phyloP scores from a whole-genome alignment of 768 basidiomycete genomes.

The Hericium rajendrae region DNA sequence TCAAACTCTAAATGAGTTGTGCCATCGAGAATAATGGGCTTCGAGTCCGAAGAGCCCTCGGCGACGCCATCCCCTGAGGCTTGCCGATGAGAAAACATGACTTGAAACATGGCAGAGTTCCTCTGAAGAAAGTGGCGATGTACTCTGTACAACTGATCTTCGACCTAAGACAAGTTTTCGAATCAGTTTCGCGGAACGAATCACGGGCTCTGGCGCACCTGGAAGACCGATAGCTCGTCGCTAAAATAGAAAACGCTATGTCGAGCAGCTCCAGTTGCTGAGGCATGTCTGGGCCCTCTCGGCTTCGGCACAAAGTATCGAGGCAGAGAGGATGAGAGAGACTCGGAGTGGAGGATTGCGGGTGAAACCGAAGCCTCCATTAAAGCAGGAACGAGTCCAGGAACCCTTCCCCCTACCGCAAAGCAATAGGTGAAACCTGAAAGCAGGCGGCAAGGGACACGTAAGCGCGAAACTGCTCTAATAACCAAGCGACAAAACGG shows the following conservation, averaged over 20 bases:
- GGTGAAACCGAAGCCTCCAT: not conserved
- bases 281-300: not conserved
- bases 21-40: not conserved
- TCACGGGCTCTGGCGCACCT: not conserved
- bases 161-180: not conserved
- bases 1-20: not conserved
- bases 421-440: too few species aligned
- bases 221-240: not conserved
- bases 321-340: not conserved
- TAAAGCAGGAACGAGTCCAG: too few species aligned
- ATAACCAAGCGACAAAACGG: too few species aligned
- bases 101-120: not conserved
- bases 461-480: too few species aligned
- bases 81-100: slow-evolving; percentile 1
- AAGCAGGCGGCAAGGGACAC: too few species aligned
- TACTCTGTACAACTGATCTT: not conserved
- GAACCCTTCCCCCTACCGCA: too few species aligned
- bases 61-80: not conserved
- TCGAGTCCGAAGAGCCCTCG: not conserved
- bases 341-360: not conserved
- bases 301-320: not conserved
- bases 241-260: not conserved
- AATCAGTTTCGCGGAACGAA: not conserved
- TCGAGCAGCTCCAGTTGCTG: not conserved
- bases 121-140: not conserved